A percentile compares a stretch with the other conserved stretches of the same genome.
These are phyloP conservation scores for Myxozyma monticola DNA, from an alignment of 805 yeast genomes.

Conservation along the genomic window DNA sequence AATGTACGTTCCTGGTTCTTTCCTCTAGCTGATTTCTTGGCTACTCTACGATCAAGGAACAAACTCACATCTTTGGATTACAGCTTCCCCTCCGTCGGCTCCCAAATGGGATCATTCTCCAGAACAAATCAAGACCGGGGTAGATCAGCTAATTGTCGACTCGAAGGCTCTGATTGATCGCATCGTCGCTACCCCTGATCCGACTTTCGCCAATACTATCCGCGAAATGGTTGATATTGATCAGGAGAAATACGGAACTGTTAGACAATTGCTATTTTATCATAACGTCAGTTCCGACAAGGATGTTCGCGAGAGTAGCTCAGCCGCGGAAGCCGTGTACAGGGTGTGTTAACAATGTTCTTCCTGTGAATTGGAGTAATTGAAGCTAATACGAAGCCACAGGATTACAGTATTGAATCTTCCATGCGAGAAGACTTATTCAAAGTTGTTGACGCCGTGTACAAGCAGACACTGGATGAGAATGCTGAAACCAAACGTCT, in stretches of 20 bases:
- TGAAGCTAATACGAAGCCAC: constrained; percentile 36
- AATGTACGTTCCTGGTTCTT: neutral
- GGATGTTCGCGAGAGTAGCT: constrained; percentile 70
- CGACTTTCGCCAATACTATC: constrained; percentile 59
- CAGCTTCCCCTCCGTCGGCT: constrained; percentile 41
- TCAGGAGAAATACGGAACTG: constrained; percentile 49
- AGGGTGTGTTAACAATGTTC: constrained; percentile 5
- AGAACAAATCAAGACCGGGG: constrained; percentile 45
- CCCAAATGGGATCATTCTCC: constrained; percentile 66
- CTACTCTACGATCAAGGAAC: too few species aligned
- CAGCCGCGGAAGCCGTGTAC: constrained; percentile 53
- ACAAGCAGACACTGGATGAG: constrained; percentile 38
- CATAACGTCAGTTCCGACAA: constrained; percentile 69
- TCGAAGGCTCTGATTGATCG: constrained; percentile 52
- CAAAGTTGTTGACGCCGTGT: constrained; percentile 55
- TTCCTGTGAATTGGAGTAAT: too few species aligned
- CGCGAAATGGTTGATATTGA: constrained; percentile 53
- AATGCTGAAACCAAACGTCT: constrained; percentile 59
- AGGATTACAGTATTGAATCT: constrained; percentile 62
- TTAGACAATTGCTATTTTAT: constrained; percentile 61
- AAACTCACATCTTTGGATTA: too few species aligned
- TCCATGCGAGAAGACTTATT: constrained; percentile 67
- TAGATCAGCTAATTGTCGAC: constrained; percentile 48
- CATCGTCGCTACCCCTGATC: constrained; percentile 52
- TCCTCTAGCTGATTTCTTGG: too few species aligned